phyloP scores from a whole-genome alignment of 176 grass and related monocot species.

The Oryza australiensis region DNA sequence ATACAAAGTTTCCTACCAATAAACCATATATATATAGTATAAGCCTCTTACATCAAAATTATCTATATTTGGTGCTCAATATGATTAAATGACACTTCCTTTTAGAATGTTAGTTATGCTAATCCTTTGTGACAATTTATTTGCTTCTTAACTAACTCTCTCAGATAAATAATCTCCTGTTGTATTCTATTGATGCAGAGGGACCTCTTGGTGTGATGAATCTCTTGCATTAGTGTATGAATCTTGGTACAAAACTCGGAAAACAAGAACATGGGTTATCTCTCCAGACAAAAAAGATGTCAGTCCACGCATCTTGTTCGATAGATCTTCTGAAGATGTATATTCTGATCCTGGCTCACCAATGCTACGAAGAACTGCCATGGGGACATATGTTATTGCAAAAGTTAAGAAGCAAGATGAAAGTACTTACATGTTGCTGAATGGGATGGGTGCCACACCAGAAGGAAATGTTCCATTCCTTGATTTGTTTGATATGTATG shows the following conservation, averaged over 20 bases:
- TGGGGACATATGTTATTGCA: slow-evolving; percentile 93
- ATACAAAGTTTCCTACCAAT: slow-evolving; percentile 9
- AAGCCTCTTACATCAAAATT: slow-evolving; percentile 1
- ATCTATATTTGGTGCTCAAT: neutral
- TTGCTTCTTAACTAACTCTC: slow-evolving; percentile 33
- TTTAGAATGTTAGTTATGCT: slow-evolving; percentile 7
- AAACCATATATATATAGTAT: slow-evolving; percentile 8
- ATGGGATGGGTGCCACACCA: slow-evolving; percentile 95
- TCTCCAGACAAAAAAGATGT: slow-evolving; percentile 78
- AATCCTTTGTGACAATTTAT: neutral
- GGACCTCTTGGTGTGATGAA: slow-evolving; percentile 90
- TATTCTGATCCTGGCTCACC: slow-evolving; percentile 98
- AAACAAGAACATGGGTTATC: slow-evolving; percentile 93
- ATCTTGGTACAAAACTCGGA: slow-evolving; percentile 98
- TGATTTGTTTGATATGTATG: slow-evolving; percentile 98
- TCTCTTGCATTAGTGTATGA: slow-evolving; percentile 94
- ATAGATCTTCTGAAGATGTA: slow-evolving; percentile 96
- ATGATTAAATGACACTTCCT: neutral
- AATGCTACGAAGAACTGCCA: slow-evolving; percentile 87
- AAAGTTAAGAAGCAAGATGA: slow-evolving; percentile 91
- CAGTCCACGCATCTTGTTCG: slow-evolving; percentile 79
- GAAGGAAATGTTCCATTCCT: slow-evolving; percentile 98
- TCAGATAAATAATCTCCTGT: slow-evolving; percentile 8
- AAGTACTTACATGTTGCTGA: slow-evolving; percentile 72
- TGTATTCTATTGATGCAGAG: slow-evolving; percentile 63